Conservation (phyloP, 2,329 filamentous ascomycete genomes). For the Pyrenophora tritici-repentis region DNA sequence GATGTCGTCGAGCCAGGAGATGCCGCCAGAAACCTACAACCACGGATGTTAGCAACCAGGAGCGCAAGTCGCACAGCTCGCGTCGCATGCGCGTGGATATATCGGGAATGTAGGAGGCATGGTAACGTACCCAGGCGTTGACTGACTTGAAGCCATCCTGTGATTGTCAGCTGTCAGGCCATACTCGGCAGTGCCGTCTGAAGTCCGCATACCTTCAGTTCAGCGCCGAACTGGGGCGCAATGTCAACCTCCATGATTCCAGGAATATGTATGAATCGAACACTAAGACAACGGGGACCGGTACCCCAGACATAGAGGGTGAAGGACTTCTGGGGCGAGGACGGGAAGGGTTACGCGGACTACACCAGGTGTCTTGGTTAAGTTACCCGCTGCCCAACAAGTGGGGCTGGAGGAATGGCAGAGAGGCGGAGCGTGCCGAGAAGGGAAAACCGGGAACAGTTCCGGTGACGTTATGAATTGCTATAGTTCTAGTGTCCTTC, state of each 20-base stretch:
- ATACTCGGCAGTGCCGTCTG: conserved; percentile 21
- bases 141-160: conserved; percentile 97
- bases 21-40: conserved; percentile 73
- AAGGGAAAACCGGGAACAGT: conserved; percentile 26
- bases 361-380: conserved; percentile 19
- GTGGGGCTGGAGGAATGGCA: conserved; percentile 37
- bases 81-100: conserved; percentile 11
- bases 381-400: conserved; percentile 29
- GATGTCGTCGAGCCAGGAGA: conserved; percentile 94
- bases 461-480: conserved; percentile 15
- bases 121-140: conserved; percentile 74
- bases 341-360: conserved; percentile 30
- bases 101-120: neutral
- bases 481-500: neutral
- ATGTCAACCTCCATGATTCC: conserved; percentile 77
- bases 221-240: conserved; percentile 85
- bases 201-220: conserved; percentile 75
- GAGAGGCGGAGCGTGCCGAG: conserved; percentile 33
- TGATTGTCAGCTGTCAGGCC: conserved; percentile 31
- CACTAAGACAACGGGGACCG: conserved; percentile 25
- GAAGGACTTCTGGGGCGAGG: conserved; percentile 21
- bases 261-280: conserved; percentile 17
- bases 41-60: conserved; percentile 29
- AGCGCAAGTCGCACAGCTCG: conserved; percentile 6
- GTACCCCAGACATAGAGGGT: conserved; percentile 34